Evolutionary conservation across 352 stramenopile genomes (phyloP), one percentile per base, ranked within the genome.

Genomic region (Vaucheria bursata): DNA sequence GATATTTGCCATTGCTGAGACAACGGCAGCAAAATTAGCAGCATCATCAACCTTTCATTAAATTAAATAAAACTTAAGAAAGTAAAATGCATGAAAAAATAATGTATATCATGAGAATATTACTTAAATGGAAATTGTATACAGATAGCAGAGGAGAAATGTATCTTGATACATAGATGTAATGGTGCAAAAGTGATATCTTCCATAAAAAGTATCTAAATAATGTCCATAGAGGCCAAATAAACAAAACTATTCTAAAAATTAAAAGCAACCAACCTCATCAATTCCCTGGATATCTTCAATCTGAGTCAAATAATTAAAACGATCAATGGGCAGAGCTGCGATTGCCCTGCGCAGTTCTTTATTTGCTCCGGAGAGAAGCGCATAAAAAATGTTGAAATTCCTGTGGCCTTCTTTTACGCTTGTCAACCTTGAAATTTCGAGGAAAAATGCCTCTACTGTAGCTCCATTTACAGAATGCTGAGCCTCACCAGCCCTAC

Each of bases 331-430:
- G 2, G 67, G 67, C 67, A 73, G 67, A n/a, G 31, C 31, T 2
- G 67, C 68, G 67, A 73, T 73, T 34, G 31, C 31, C 67, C 68
- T 73, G 2, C 67, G 67, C 31, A 73, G 67, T 25, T 73, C 67
- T 2, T 31, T 72, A 25, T 65, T 39, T 2, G 67, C 67, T n/a
- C 67, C 67, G n/a, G 31, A 34, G 34, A 73, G 36, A n/a, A 73
- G 67, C 67, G 31, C 67, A 18, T 73, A 73, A n/a, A 73, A 31
- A 2, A 73, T 39, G 67, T 65, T 65, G 18, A 73, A 73, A 39
- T 73, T 73, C 2, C 67, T 72, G 2, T 2, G 2, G 2, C 53
- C 53, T 2, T 68, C 53, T 2, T 2, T 31, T 34, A 68, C 53
- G 31, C 31, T 34, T 7, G 53, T 68, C 53, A 68, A 34, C 53